Evolutionary conservation across 1,284 basidiomycete species (phyloP).

Genomic region (Volvariella volvacea): DNA sequence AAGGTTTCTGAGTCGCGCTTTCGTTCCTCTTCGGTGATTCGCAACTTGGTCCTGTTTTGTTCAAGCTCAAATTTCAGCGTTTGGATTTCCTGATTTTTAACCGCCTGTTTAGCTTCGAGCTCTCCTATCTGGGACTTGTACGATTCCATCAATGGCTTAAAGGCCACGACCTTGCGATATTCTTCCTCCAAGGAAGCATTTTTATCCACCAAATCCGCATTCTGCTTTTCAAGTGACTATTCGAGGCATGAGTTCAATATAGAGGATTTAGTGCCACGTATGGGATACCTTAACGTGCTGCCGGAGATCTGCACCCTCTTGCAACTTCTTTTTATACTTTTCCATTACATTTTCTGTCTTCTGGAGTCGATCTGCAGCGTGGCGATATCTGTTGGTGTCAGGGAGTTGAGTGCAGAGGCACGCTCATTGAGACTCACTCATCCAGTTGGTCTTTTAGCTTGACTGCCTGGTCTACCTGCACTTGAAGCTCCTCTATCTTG

Average conservation of each 20-base stretch:
- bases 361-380: conserved; percentile 84
- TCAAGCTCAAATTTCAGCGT: conserved; percentile 73
- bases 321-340: conserved; percentile 98
- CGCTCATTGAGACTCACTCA: conserved; percentile 52
- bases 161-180: conserved; percentile 78
- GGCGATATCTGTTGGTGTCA: conserved; percentile 57
- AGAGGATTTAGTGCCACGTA: not conserved
- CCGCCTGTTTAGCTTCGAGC: conserved; percentile 66
- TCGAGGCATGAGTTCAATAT: not conserved
- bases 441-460: conserved; percentile 91
- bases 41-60: conserved; percentile 62
- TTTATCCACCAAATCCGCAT: conserved; percentile 85
- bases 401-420: not conserved
- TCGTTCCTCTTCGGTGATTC: conserved; percentile 64
- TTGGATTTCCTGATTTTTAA: conserved; percentile 66
- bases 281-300: conserved; percentile 71
- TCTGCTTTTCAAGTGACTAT: conserved; percentile 87
- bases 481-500: conserved; percentile 79
- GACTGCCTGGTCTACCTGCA: conserved; percentile 68
- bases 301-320: conserved; percentile 86
- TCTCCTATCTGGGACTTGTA: conserved; percentile 86
- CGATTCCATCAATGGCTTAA: conserved; percentile 87
- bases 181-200: conserved; percentile 90
- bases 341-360: conserved; percentile 98
- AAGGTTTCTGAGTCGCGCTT: conserved; percentile 80